Percentiles rank a stretch among this genome's conserved stretches.
Evolutionary conservation across 495 filamentous ascomycete genomes (phyloP).

Genomic region (Hypomontagnella monticulosa): DNA sequence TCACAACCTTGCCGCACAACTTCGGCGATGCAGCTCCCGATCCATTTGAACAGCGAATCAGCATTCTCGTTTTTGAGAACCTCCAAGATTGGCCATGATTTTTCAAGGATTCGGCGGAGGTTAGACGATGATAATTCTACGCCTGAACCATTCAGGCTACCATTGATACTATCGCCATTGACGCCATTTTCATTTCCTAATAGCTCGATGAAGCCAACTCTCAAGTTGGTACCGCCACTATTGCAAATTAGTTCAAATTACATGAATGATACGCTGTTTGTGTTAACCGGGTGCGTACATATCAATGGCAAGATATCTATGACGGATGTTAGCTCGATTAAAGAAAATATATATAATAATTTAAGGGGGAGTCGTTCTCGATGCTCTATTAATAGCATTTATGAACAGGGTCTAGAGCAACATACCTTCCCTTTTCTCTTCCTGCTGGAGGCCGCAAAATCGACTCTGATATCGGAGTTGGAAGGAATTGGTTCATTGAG

Average conservation of each 20-base stretch:
- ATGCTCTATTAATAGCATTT: conserved; percentile 12
- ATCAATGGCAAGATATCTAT: conserved; percentile 78
- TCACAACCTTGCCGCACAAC: conserved; percentile 65
- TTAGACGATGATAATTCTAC: conserved; percentile 46
- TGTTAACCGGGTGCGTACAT: conserved; percentile 58
- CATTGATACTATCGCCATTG: conserved; percentile 21
- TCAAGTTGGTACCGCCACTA: conserved; percentile 79
- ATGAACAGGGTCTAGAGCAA: conserved; percentile 22
- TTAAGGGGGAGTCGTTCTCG: neutral
- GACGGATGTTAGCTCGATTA: conserved; percentile 30
- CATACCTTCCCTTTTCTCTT: conserved; percentile 67
- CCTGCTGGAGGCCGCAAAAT: conserved; percentile 66
- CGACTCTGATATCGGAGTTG: conserved; percentile 77
- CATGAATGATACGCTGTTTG: neutral
- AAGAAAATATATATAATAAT: neutral
- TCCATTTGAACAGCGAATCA: conserved; percentile 81
- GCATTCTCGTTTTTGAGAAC: conserved; percentile 80
- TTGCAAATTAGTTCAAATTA: conserved; percentile 15
- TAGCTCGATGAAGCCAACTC: conserved; percentile 81
- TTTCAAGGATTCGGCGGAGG: conserved; percentile 70
- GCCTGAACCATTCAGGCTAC: neutral
- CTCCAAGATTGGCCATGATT: conserved; percentile 81
- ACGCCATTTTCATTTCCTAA: conserved; percentile 55
- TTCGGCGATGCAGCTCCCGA: conserved; percentile 77
- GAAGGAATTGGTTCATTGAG: conserved; percentile 76